Percentiles rank a stretch among this genome's conserved stretches.
These are phyloP conservation scores for Clarireedia monteithiana DNA, from an alignment of 2,329 filamentous ascomycete species.

Conservation along the genomic window DNA sequence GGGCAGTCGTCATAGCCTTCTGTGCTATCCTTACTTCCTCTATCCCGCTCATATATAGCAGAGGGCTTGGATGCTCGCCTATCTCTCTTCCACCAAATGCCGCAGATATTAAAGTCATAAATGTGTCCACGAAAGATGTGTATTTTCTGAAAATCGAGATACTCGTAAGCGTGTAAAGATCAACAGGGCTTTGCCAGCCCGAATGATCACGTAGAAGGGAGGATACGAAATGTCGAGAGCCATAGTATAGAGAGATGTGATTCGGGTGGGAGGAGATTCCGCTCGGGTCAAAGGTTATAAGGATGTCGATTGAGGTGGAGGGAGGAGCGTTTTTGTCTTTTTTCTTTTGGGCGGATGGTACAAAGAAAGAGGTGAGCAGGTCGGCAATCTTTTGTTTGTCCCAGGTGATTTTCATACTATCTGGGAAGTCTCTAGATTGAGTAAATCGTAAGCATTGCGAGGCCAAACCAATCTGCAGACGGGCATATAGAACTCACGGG, in stretches of 20 bases:
- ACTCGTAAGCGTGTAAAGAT: slow-evolving; percentile 75
- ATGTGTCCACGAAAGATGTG: slow-evolving; percentile 63
- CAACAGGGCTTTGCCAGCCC: slow-evolving; percentile 65
- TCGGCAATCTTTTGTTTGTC: slow-evolving; percentile 59
- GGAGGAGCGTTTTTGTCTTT: slow-evolving; percentile 31
- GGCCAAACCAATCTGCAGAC: background rate
- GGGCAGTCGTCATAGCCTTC: slow-evolving; percentile 80
- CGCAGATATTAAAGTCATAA: slow-evolving; percentile 58
- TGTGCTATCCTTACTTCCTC: slow-evolving; percentile 60
- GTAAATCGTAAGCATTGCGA: slow-evolving; percentile 1
- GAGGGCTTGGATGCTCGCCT: slow-evolving; percentile 43
- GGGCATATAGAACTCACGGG: slow-evolving; percentile 40
- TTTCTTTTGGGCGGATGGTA: slow-evolving; percentile 39
- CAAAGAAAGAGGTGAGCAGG: slow-evolving; percentile 67
- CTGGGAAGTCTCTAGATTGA: slow-evolving; percentile 58
- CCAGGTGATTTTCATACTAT: slow-evolving; percentile 82
- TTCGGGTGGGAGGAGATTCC: slow-evolving; percentile 89
- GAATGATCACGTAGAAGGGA: slow-evolving; percentile 54
- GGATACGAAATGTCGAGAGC: slow-evolving; percentile 65
- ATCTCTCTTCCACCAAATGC: slow-evolving; percentile 35
- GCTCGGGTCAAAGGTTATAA: slow-evolving; percentile 81
- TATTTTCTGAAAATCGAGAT: slow-evolving; percentile 77
- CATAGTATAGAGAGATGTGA: slow-evolving; percentile 82
- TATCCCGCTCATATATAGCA: slow-evolving; percentile 67
- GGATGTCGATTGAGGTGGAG: slow-evolving; percentile 40